Conservation (phyloP, 75 land plant genomes). For the Cupressus sempervirens region DNA sequence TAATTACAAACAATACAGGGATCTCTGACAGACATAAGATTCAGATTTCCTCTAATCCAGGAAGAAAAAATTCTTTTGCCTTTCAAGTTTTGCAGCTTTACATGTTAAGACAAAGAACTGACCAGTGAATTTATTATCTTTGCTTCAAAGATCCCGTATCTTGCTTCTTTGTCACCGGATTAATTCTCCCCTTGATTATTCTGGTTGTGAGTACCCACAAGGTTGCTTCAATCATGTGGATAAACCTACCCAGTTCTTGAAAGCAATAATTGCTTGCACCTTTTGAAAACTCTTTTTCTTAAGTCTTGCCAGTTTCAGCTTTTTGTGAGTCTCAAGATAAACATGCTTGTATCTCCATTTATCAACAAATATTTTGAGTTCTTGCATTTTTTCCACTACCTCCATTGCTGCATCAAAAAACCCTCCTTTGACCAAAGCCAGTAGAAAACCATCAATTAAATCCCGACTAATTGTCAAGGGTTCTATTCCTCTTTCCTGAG, state of each 20-base stretch:
- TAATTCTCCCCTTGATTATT: not conserved
- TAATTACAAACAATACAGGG: not conserved
- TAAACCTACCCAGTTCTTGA: constrained; percentile 74
- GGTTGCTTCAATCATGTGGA: constrained; percentile 29
- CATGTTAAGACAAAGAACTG: not conserved
- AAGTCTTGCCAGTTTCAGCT: constrained; percentile 44
- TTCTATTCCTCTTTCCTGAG: constrained; percentile 23
- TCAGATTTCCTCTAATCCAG: not conserved
- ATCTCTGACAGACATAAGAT: not conserved
- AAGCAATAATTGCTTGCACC: constrained; percentile 64
- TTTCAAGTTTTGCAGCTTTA: not conserved
- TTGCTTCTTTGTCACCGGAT: not conserved
- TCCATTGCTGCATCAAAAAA: constrained; percentile 81
- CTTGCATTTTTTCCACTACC: constrained; percentile 59
- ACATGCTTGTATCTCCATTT: constrained; percentile 82
- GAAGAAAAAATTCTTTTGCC: not conserved
- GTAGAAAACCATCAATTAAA: constrained; percentile 62
- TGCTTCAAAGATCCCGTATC: not conserved
- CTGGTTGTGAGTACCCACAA: not conserved
- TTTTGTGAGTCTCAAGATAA: constrained; percentile 69
- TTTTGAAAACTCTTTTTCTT: constrained; percentile 51
- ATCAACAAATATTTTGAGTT: constrained; percentile 59
- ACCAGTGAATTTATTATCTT: not conserved
- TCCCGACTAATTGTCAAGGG: constrained; percentile 28
- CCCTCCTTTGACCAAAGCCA: constrained; percentile 64